Evolutionary conservation across 345 rosid genomes (phyloP).

Genomic region (Noccaea bulbosa): DNA sequence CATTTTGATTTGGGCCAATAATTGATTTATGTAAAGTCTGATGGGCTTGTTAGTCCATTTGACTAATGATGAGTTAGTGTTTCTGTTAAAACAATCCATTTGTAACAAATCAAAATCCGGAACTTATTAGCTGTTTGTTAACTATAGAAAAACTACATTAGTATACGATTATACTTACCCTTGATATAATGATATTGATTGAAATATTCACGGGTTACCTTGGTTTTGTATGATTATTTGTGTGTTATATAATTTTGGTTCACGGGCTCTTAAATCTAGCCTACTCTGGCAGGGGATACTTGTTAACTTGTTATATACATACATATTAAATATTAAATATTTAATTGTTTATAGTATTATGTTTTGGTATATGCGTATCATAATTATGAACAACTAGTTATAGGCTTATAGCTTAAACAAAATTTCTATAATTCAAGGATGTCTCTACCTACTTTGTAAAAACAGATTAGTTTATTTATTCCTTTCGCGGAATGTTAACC

Average conservation of each 20-base stretch:
- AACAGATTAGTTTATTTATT: neutral
- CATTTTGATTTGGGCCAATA: slow-evolving; percentile 17
- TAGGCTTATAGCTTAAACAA: neutral
- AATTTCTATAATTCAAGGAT: neutral
- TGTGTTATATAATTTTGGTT: neutral
- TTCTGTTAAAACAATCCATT: neutral
- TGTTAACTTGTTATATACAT: neutral
- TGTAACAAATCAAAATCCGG: neutral
- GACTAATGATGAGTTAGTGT: neutral
- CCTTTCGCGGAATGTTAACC: neutral
- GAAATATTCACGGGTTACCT: neutral
- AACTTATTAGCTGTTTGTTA: neutral
- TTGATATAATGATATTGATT: neutral
- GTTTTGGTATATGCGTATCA: neutral
- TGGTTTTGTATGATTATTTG: neutral
- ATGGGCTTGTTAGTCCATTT: slow-evolving; percentile 31
- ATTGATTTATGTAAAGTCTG: neutral
- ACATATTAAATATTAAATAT: no score
- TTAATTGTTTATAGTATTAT: neutral
- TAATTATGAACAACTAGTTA: neutral
- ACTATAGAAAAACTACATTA: neutral
- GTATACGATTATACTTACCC: neutral
- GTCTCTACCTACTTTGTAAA: neutral
- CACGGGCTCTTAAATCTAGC: slow-evolving; percentile 6
- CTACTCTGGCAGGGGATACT: slow-evolving; percentile 1